Evolutionary conservation across 1,284 basidiomycete genomes (phyloP).

Genomic region (Leccinum fallax): DNA sequence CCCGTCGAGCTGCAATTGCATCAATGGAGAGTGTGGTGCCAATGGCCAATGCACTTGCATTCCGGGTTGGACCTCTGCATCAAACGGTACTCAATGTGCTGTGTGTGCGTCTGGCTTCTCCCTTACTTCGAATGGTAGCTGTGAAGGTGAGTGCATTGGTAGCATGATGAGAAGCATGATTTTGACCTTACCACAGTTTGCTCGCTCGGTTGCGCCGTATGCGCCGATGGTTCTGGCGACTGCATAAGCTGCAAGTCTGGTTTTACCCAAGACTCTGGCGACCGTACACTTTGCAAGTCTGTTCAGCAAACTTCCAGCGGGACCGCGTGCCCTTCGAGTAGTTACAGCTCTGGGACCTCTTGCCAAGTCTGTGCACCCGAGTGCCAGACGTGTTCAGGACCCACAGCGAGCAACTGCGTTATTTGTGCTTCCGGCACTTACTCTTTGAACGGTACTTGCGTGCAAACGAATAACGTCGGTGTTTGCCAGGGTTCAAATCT

Average conservation of each 20-base stretch:
- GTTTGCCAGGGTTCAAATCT: slow-evolving; percentile 69
- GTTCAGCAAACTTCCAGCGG: slow-evolving; percentile 53
- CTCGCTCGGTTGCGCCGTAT: slow-evolving; percentile 67
- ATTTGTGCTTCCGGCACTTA: slow-evolving; percentile 63
- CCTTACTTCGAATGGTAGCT: slow-evolving; percentile 66
- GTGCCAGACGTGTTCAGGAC: slow-evolving; percentile 71
- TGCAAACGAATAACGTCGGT: slow-evolving; percentile 63
- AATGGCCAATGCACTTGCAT: slow-evolving; percentile 75
- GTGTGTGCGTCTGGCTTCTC: slow-evolving; percentile 76
- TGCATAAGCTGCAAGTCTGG: slow-evolving; percentile 72
- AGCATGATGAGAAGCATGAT: neutral
- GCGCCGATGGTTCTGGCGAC: slow-evolving; percentile 63
- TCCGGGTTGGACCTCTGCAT: slow-evolving; percentile 69
- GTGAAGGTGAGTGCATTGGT: slow-evolving; percentile 53
- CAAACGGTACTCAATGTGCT: slow-evolving; percentile 74
- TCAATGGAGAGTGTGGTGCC: slow-evolving; percentile 71
- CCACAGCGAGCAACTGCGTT: slow-evolving; percentile 70
- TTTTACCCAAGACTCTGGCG: slow-evolving; percentile 66
- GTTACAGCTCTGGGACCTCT: slow-evolving; percentile 57
- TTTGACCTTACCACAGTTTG: slow-evolving; percentile 52
- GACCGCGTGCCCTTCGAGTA: slow-evolving; percentile 61
- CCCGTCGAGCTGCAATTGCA: slow-evolving; percentile 71
- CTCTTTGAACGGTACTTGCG: slow-evolving; percentile 65
- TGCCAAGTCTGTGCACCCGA: slow-evolving; percentile 64
- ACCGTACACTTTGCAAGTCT: slow-evolving; percentile 67